Base-by-base conservation (phyloP, 306 rosid genomes). In the Vigna radiata region DNA sequence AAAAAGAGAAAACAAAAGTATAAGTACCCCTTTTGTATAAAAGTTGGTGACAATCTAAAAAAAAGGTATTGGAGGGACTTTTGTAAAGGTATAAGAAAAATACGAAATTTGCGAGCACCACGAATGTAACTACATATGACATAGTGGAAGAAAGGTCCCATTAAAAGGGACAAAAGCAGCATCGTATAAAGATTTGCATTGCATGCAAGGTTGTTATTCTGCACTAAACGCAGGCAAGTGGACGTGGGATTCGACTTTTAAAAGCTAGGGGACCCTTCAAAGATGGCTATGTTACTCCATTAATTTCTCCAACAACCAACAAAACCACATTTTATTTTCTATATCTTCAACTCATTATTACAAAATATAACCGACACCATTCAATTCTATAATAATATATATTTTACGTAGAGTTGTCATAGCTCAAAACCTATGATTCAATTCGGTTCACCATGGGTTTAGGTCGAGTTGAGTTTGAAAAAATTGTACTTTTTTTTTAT, bases 141-240 rank as follows among this genome's bases (percentile, higher is more conserved):
- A 44, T 44, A 12, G 12, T 27, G 65, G 65, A 29, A 0, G 36
- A 63, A 63, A 63, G 68, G 19, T 13, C 11, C 15, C 39, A 63
- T 1, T n/a, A 33, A 63, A 36, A 63, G 48, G 3, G 27, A 63
- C 68, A 63, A 63, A 62, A 63, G 48, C 15, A n/a, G 44, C 8
- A 31, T 61, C 6, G 7, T 7, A 15, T 29, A 58, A 61, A 29
- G 10, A 4, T 4, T 61, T 49, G 55, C 19, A 16, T 49, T 49
- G 19, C 16, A 60, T 60, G 67, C 67, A 60, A 9, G 13, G 48
- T 63, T n/a, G 27, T 61, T 31, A 15, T 60, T 60, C 67, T 61
- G 43, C 21, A 9, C 13, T 13, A 4, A 11, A 58, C 2, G 4
- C 0, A 58, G 17, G 19, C 68, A 36, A 63, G 48, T 63, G 68